Percentiles rank a stretch among this genome's conserved stretches.
Conservation (phyloP, 371 early-diverging fungal species). For the Fennellomyces sp. region DNA sequence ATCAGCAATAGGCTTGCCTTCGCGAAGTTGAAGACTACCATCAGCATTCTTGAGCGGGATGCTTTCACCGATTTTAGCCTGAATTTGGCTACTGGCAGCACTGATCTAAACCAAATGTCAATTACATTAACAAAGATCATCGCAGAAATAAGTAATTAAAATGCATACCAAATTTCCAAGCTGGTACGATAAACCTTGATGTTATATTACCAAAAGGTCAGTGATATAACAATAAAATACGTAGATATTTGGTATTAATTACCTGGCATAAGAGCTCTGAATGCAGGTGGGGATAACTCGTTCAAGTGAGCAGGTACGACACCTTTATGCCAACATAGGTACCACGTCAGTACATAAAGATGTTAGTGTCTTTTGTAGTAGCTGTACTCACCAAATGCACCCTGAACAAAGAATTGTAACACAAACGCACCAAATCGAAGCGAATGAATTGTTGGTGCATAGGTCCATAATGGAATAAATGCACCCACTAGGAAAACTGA, state of each 20-base stretch:
- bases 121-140: not conserved
- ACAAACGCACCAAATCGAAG: conserved; percentile 64
- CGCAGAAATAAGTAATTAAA: no score
- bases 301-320: conserved; percentile 69
- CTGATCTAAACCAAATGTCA: conserved; percentile 41
- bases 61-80: conserved; percentile 63
- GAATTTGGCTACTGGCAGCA: conserved; percentile 70
- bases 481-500: conserved; percentile 57
- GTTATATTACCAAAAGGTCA: not conserved
- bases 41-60: conserved; percentile 37
- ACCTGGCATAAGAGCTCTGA: conserved; percentile 69
- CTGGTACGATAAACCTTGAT: conserved; percentile 61
- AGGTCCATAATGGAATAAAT: conserved; percentile 71
- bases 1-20: conserved; percentile 56
- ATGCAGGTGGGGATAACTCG: conserved; percentile 68
- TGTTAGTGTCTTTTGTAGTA: not conserved
- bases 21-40: conserved; percentile 30
- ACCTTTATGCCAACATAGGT: no score
- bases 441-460: conserved; percentile 46
- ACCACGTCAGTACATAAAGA: not conserved
- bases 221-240: no score
- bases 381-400: conserved; percentile 58
- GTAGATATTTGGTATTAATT: no score
- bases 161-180: conserved; percentile 65
- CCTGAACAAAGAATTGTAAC: conserved; percentile 64